These are phyloP conservation scores for Umbilicaria muhlenbergii DNA, from an alignment of 495 filamentous ascomycete species.

Conservation along the genomic window DNA sequence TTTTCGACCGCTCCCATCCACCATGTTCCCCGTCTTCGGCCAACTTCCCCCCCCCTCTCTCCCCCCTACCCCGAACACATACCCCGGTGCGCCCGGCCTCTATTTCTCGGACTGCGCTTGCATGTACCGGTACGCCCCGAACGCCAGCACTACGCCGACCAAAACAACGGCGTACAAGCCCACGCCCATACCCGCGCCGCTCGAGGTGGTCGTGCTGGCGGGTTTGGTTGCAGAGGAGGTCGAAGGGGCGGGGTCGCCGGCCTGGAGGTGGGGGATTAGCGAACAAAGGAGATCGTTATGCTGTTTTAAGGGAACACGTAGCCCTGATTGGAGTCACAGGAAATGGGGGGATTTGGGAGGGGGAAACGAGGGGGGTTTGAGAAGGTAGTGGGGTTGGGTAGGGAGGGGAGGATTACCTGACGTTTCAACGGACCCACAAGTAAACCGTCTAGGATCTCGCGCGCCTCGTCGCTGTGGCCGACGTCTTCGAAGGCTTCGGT, in stretches of 20 bases:
- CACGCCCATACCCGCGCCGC: conserved; percentile 47
- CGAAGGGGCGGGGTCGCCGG: conserved; percentile 58
- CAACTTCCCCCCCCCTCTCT: no score
- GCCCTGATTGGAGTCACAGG: not conserved
- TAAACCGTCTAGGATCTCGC: conserved; percentile 75
- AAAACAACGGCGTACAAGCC: conserved; percentile 72
- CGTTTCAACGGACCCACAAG: conserved; percentile 73
- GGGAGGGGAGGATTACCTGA: conserved; percentile 39
- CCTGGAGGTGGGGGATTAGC: conserved; percentile 28
- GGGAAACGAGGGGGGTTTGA: not conserved
- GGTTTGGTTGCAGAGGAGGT: conserved; percentile 24
- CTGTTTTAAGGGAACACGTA: not conserved
- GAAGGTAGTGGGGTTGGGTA: conserved; percentile 2
- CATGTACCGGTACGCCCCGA: conserved; percentile 76
- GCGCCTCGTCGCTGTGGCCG: conserved; percentile 96
- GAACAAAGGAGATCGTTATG: not conserved
- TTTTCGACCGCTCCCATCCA: no score
- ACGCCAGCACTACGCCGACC: conserved; percentile 62
- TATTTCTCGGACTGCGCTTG: conserved; percentile 29
- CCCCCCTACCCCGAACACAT: no score
- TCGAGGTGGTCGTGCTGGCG: conserved; percentile 22
- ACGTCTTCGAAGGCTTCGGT: conserved; percentile 99
- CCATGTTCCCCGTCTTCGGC: no score
- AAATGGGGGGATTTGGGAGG: conserved; percentile 1
- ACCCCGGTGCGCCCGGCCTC: no score